Base-by-base conservation (phyloP, 805 yeast species). In the Zygoascus ofunaensis region DNA sequence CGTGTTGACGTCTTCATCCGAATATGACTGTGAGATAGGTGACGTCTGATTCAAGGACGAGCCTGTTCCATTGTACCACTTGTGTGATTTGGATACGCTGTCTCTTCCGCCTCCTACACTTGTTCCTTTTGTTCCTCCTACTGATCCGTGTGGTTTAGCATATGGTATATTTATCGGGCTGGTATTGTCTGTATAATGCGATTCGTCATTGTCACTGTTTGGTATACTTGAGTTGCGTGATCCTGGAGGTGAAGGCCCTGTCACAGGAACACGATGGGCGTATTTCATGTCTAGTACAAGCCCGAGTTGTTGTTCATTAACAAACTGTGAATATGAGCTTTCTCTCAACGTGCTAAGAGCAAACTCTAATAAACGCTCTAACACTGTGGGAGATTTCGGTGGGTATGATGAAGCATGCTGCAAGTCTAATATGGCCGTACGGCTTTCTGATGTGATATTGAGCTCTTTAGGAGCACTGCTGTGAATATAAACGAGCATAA, bases 381-480 rank as follows among this genome's bases (percentile, higher is more conserved):
- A 3, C 12, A 18, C 33, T 10, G 3, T 21, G 8, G 33, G 34
- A n/a, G 19, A 15, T 37, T 17, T 24, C 10, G 33, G 41, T 4
- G 39, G 39, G 4, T 12, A 12, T 3, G 14, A 8, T 17, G 30
- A 30, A n/a, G 5, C 20, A 4, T 24, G 4, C 14, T 14, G n/a
- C 8, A 26, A 7, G 10, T 20, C 34, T 18, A 49, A 20, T n/a
- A 61, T 45, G 15, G 42, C 48, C 23, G 53, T 54, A n/a, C 63
- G 52, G 18, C 56, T 49, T 12, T 42, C 49, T 22, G 50, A 50
- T 4, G 66, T 59, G 24, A 62, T 45, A 28, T 61, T 61, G 30
- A 61, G 46, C 46, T 61, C 65, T 17, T 56, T 48, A 12, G 55
- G 51, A 12, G 62, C 39, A 42, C 56, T 54, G 5, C 43, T 42